A percentile compares a stretch with the other conserved stretches of the same genome.
Conservation (phyloP, 805 yeast species). For the Candida odintsovae region DNA sequence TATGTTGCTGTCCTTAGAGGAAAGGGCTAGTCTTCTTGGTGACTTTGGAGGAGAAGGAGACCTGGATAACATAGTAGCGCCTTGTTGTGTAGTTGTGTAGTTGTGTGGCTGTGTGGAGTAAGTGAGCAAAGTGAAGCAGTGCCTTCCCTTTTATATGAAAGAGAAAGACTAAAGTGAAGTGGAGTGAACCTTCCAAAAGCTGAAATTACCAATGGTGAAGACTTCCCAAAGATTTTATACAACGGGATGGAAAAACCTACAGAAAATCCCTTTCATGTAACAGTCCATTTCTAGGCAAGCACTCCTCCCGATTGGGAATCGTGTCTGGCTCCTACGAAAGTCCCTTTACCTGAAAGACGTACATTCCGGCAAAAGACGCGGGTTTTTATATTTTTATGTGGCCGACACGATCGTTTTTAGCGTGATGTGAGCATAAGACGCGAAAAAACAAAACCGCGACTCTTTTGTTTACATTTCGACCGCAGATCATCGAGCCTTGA, state of each 20-base stretch:
- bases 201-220: neutral
- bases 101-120: neutral
- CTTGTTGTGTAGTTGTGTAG: neutral
- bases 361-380: neutral
- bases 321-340: neutral
- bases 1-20: conserved; percentile 22
- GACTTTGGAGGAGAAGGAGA: conserved; percentile 18
- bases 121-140: neutral
- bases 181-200: neutral
- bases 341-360: neutral
- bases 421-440: neutral
- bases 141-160: neutral
- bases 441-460: neutral
- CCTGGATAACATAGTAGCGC: conserved; percentile 9
- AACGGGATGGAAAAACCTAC: neutral
- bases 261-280: neutral
- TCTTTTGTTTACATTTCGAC: neutral
- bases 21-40: conserved; percentile 20
- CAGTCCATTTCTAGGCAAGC: neutral
- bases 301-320: neutral
- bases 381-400: neutral
- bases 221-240: neutral
- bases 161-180: too few relatives aligned
- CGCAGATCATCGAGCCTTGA: neutral
- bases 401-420: neutral